Evolutionary conservation across 345 rosid species (phyloP).

Genomic region (Carallia pectinifolia): DNA sequence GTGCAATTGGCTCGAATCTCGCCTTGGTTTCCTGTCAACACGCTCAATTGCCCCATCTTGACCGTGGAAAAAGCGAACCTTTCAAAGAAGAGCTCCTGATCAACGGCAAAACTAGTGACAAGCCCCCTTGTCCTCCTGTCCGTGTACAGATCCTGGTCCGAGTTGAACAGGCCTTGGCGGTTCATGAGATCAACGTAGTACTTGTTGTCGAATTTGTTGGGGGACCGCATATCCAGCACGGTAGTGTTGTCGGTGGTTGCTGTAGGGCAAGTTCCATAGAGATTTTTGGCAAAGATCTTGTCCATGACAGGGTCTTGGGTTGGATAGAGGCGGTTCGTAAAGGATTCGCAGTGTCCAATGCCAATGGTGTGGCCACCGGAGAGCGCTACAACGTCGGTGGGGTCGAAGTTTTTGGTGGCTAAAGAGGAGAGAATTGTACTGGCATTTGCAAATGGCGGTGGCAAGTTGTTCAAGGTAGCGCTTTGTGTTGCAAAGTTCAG

Average conservation of each 20-base stretch:
- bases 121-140: slow-evolving; percentile 54
- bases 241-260: slow-evolving; percentile 39
- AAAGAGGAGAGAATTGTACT: slow-evolving; percentile 39
- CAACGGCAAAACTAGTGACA: slow-evolving; percentile 56
- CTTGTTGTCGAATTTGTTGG: slow-evolving; percentile 75
- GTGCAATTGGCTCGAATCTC: slow-evolving; percentile 81
- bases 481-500: slow-evolving; percentile 45
- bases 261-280: slow-evolving; percentile 54
- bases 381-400: slow-evolving; percentile 76
- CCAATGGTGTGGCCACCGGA: slow-evolving; percentile 95
- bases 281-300: slow-evolving; percentile 55
- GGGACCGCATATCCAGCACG: slow-evolving; percentile 56
- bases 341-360: slow-evolving; percentile 57
- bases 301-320: slow-evolving; percentile 74
- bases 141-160: slow-evolving; percentile 79
- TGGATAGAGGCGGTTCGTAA: slow-evolving; percentile 69
- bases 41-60: slow-evolving; percentile 71
- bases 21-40: slow-evolving; percentile 62
- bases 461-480: slow-evolving; percentile 55
- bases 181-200: slow-evolving; percentile 75
- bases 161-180: slow-evolving; percentile 77
- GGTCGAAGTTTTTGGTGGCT: slow-evolving; percentile 45
- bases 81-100: slow-evolving; percentile 62
- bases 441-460: slow-evolving; percentile 47
- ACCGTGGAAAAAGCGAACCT: slow-evolving; percentile 53